Conservation (phyloP, 495 filamentous ascomycete species). For the Neurospora sp. region DNA sequence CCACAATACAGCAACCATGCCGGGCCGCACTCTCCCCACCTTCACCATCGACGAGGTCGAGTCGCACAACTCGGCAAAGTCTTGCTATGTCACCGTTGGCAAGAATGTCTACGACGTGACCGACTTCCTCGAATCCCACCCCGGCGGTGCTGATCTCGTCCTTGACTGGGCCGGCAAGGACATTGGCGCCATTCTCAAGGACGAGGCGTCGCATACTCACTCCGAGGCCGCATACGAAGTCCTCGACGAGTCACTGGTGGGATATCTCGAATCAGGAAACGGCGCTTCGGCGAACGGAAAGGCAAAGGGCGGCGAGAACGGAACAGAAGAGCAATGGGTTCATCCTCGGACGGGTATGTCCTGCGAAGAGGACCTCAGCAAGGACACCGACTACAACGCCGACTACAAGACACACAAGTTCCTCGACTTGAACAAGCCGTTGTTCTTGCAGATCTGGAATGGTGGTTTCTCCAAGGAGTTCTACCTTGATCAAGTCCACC, state of each 20-base stretch:
- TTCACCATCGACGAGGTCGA: constrained; percentile 69
- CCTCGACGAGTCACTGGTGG: constrained; percentile 66
- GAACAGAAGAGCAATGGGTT: constrained; percentile 21
- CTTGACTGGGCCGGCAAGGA: constrained; percentile 88
- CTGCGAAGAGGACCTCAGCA: constrained; percentile 71
- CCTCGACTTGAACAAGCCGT: constrained; percentile 75
- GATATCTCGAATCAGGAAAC: constrained; percentile 54
- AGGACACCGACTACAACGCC: constrained; percentile 62
- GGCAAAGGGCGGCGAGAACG: constrained; percentile 14
- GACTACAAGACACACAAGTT: constrained; percentile 90
- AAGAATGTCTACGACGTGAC: constrained; percentile 92
- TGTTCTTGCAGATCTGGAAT: constrained; percentile 81
- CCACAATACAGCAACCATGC: constrained; percentile 21
- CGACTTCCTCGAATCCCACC: constrained; percentile 76
- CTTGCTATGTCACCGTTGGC: constrained; percentile 88
- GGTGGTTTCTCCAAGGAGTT: constrained; percentile 87
- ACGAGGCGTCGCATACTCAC: constrained; percentile 74
- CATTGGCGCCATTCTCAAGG: constrained; percentile 69
- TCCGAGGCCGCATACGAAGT: constrained; percentile 90
- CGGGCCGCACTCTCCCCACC: constrained; percentile 59
- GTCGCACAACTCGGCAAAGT: constrained; percentile 67
- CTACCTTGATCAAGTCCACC: constrained; percentile 92
- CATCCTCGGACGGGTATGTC: constrained; percentile 79
- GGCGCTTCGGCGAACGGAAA: constrained; percentile 21
- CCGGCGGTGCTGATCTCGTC: constrained; percentile 81